These are phyloP conservation scores for Isatis lusitanica DNA, from an alignment of 441 rosid species.

Conservation along the genomic window DNA sequence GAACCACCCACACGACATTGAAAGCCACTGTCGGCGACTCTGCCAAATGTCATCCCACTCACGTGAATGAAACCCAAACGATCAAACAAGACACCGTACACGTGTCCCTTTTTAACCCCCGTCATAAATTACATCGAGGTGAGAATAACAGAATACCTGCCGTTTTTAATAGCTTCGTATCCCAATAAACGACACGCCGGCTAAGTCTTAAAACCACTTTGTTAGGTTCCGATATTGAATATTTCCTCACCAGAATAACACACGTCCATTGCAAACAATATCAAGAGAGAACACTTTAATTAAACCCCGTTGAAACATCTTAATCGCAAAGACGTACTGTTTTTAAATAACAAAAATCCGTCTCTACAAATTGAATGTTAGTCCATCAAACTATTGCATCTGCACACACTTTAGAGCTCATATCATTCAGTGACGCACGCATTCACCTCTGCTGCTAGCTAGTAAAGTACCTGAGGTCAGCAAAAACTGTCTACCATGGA, in stretches of 20 bases:
- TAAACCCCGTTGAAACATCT: conserved; percentile 1
- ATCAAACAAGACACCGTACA: conserved; percentile 8
- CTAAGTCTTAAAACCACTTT: background rate
- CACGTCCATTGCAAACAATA: background rate
- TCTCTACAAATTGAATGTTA: conserved; percentile 20
- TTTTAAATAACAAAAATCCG: background rate
- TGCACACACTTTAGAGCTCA: background rate
- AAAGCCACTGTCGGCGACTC: conserved; percentile 23
- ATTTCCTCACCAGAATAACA: background rate
- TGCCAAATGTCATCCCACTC: conserved; percentile 27
- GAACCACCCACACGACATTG: conserved; percentile 18
- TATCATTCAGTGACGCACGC: background rate
- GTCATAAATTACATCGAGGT: background rate
- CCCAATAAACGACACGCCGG: conserved; percentile 2
- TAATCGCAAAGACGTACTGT: background rate
- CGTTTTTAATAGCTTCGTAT: conserved; percentile 14
- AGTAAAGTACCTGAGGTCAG: conserved; percentile 7
- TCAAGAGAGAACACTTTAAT: background rate
- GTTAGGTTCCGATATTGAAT: background rate
- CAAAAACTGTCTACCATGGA: conserved; percentile 1
- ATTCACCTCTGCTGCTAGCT: conserved; percentile 17
- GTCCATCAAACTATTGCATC: conserved; percentile 4
- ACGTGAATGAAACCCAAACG: conserved; percentile 18
- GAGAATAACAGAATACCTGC: conserved; percentile 17
- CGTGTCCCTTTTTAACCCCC: background rate